phyloP scores from a whole-genome alignment of 176 grass and related monocot species.

The Poa annua region DNA sequence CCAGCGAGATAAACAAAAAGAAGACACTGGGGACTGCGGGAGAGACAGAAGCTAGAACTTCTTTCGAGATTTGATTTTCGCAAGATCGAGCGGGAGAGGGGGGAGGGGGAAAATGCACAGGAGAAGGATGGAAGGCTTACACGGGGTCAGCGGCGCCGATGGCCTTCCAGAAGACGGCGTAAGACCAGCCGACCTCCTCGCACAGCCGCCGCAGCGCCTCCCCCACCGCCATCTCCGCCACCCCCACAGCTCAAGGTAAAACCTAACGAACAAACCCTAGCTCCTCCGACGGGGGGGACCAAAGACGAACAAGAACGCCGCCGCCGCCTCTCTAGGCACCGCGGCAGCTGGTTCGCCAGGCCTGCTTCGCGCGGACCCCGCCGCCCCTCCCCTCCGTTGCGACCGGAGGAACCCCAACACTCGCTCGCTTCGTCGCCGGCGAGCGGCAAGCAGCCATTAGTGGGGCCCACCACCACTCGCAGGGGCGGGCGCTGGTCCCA shows the following conservation, averaged over 20 bases:
- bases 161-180: slow-evolving; percentile 92
- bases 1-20: not conserved
- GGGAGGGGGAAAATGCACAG: not conserved
- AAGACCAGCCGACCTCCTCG: slow-evolving; percentile 90
- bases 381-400: slow-evolving; percentile 40
- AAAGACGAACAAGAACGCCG: slow-evolving; percentile 11
- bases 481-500: not conserved
- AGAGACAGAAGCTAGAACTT: not conserved
- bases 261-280: slow-evolving; percentile 47
- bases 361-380: slow-evolving; percentile 64
- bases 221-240: slow-evolving; percentile 62
- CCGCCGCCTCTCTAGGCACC: slow-evolving; percentile 54
- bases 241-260: slow-evolving; percentile 14
- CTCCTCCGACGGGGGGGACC: slow-evolving; percentile 1
- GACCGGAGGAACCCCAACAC: slow-evolving; percentile 27
- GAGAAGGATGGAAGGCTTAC: slow-evolving; percentile 54
- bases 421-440: slow-evolving; percentile 49
- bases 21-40: not conserved
- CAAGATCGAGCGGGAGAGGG: slow-evolving; percentile 14
- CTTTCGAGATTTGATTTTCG: not conserved
- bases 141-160: slow-evolving; percentile 66
- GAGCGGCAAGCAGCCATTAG: slow-evolving; percentile 61
- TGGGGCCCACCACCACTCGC: slow-evolving; percentile 15
- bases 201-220: slow-evolving; percentile 82
- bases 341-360: slow-evolving; percentile 61